Evolutionary conservation across 352 stramenopile genomes (phyloP).

Genomic region (Pythium scleroteichum): DNA sequence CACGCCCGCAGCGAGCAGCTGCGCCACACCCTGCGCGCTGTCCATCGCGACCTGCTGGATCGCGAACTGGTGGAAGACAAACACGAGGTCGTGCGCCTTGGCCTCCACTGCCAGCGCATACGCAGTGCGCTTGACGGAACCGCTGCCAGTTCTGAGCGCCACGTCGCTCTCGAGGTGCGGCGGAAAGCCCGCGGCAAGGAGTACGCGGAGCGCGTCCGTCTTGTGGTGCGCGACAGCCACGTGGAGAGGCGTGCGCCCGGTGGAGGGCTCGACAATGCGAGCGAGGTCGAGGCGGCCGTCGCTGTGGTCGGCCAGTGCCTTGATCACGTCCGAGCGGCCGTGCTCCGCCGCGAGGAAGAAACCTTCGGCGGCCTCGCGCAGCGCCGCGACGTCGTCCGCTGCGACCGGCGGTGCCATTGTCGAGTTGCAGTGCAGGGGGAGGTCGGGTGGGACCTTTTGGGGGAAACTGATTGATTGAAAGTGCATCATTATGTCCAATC

Average conservation of each 20-base stretch:
- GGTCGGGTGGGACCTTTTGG: not conserved
- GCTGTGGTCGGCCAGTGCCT: constrained; percentile 73
- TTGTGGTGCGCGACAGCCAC: constrained; percentile 72
- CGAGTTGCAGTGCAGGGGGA: not conserved
- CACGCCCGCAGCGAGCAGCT: constrained; percentile 65
- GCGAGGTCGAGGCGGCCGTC: constrained; percentile 49
- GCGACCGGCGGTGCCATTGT: not conserved
- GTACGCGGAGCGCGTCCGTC: constrained; percentile 75
- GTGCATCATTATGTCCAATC: not conserved
- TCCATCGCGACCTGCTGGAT: constrained; percentile 82
- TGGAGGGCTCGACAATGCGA: constrained; percentile 58
- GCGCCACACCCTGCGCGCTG: constrained; percentile 49
- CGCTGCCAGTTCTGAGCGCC: not conserved
- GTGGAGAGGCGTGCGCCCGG: constrained; percentile 72
- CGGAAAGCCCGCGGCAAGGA: constrained; percentile 77
- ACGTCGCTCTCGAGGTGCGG: constrained; percentile 45
- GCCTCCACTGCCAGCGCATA: constrained; percentile 69
- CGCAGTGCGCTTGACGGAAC: constrained; percentile 39
- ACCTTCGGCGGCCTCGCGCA: constrained; percentile 71
- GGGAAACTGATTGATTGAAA: not conserved
- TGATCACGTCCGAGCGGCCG: constrained; percentile 83
- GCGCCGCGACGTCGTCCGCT: constrained; percentile 25
- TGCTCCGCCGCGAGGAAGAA: constrained; percentile 86
- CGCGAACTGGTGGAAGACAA: constrained; percentile 87
- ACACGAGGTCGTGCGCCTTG: constrained; percentile 57